Evolutionary conservation across 768 basidiomycete species (phyloP).

Genomic region (Collybia mongolica): DNA sequence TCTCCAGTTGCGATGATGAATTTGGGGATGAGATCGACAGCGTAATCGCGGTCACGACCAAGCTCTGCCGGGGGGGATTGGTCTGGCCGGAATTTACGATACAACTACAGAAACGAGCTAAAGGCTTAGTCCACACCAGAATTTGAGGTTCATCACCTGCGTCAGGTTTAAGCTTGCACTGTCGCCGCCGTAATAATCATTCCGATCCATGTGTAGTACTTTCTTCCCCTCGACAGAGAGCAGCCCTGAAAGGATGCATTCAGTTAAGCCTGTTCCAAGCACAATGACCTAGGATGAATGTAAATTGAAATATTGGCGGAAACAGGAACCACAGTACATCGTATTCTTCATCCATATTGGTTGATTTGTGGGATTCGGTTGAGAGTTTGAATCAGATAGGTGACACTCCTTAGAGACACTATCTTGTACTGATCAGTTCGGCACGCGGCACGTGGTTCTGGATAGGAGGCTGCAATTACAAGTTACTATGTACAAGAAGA

Average conservation of each 20-base stretch:
- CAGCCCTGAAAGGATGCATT: conserved; percentile 97
- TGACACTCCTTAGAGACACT: conserved; percentile 1
- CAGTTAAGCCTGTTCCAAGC: conserved; percentile 95
- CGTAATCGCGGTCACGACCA: conserved; percentile 97
- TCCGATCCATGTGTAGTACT: conserved; percentile 97
- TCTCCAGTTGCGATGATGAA: conserved; percentile 99
- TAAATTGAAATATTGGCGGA: conserved; percentile 12
- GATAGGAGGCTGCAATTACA: neutral
- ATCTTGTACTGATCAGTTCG: conserved; percentile 16
- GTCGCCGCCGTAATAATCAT: conserved; percentile 99
- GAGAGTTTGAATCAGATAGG: conserved; percentile 18
- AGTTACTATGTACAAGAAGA: conserved; percentile 2
- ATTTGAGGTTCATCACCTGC: conserved; percentile 58
- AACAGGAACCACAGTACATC: conserved; percentile 55
- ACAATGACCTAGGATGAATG: conserved; percentile 66
- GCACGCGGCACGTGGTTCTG: conserved; percentile 14
- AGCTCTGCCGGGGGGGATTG: conserved; percentile 78
- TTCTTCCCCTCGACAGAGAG: conserved; percentile 99
- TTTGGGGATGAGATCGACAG: conserved; percentile 97
- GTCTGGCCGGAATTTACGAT: conserved; percentile 88
- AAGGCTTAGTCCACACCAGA: neutral
- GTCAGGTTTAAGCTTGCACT: conserved; percentile 96
- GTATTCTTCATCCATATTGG: conserved; percentile 96
- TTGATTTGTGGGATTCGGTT: conserved; percentile 17
- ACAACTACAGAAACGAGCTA: conserved; percentile 58